These are phyloP conservation scores for Yamadazyma laniorum DNA, from an alignment of 805 yeast genomes.

Conservation along the genomic window DNA sequence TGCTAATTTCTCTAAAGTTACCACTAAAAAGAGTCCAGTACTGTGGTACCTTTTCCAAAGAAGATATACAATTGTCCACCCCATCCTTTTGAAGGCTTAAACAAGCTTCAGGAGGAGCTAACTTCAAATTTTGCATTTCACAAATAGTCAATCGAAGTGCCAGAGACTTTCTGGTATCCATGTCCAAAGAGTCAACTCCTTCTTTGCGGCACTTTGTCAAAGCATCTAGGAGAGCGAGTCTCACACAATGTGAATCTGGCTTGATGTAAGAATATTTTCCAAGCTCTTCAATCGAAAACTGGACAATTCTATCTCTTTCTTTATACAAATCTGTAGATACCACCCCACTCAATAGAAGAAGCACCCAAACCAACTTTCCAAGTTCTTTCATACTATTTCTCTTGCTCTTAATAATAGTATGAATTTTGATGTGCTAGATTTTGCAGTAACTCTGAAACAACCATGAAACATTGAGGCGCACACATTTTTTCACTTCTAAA, in stretches of 20 bases:
- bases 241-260: conserved; percentile 29
- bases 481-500: conserved; percentile 3
- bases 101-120: conserved; percentile 34
- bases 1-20: conserved; percentile 52
- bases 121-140: conserved; percentile 49
- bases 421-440: no score
- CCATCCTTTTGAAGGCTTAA: conserved; percentile 12
- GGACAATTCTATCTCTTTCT: neutral
- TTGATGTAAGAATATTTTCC: conserved; percentile 3
- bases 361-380: no score
- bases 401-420: no score
- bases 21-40: conserved; percentile 79
- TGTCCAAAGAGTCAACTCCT: conserved; percentile 40
- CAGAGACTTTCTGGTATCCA: conserved; percentile 29
- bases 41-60: conserved; percentile 46
- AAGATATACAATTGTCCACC: conserved; percentile 35
- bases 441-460: conserved; percentile 7
- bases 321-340: no score
- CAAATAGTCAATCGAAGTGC: conserved; percentile 54
- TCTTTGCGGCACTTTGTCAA: conserved; percentile 39
- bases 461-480: no score
- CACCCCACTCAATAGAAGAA: no score
- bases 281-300: conserved; percentile 6
- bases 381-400: no score
- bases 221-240: conserved; percentile 38